Evolutionary conservation across 768 basidiomycete species (phyloP), one percentile per base, ranked within the genome.

Genomic region (Kwoniella europaea): DNA sequence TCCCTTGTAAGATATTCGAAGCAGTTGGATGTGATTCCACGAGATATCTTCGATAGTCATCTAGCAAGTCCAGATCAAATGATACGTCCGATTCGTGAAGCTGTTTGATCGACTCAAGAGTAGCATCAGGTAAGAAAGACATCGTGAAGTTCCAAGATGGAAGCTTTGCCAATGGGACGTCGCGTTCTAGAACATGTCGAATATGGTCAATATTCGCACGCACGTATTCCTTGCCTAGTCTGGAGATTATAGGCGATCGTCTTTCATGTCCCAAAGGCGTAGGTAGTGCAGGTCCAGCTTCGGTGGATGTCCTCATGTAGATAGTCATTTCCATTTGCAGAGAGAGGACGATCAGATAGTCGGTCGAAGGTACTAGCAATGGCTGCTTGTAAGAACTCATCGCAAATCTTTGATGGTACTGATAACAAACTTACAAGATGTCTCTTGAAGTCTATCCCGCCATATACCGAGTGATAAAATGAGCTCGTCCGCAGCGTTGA

Each of bases 241-340:
- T 12, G 10, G 10, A 24, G 54, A 55, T 55, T 55, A 24, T n/a
- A 20, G 54, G 54, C n/a, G 54, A 55, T 10, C 54, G 54, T 10
- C 18, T 55, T n/a, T 20, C 54, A 20, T 55, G 54, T 16, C 54
- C 54, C 22, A 55, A 20, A 55, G 54, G 54, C n/a, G 54, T n/a
- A 55, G 54, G 54, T 20, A 55, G n/a, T n/a, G 18, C 22, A 24
- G 54, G 54, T 55, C 54, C 54, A 55, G 54, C 54, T 55, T 55
- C 54, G 54, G 54, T 55, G n/a, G 54, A 55, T 55, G 54, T n/a
- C n/a, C 54, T 55, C 18, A 55, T 12, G n/a, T 55, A 55, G 13
- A 55, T 55, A 10, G 54, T 24, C 22, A 24, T n/a, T 55, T 55
- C 54, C 16, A 55, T 55, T 24, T 55, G 54, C 15, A 55, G n/a